Base-by-base conservation (phyloP, 2,329 filamentous ascomycete species). In the Lecanicillium sp. region DNA sequence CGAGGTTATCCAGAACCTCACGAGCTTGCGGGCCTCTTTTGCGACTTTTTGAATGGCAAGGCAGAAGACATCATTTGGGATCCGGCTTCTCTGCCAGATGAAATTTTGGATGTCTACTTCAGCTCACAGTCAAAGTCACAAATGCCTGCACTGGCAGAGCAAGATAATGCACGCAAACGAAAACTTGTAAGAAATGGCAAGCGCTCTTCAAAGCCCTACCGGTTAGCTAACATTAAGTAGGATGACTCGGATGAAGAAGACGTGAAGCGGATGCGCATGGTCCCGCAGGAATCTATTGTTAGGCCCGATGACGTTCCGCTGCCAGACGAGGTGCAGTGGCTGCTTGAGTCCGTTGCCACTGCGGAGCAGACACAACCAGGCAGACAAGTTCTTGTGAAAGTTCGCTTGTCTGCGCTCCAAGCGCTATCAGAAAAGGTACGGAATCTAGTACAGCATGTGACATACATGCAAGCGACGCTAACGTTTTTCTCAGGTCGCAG, bases 101-200 rank as follows among this genome's bases (percentile, higher is more conserved):
- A 65, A 0, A 60, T 76, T 3, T 62, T 77, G 17, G 68, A 76
- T 31, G 55, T 65, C 22, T 77, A 60, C 49, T 49, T 57, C 28
- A 56, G 52, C 40, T 64, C 66, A 0, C 65, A 66, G 41, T 46
- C 53, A 18, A 49, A 45, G 10, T 56, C 58, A 2, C 64, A 65
- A 34, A 46, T 49, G 18, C 45, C 48, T 19, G 42, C 35, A 5
- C 41, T 41, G 5, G 22, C 38, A 5, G 47, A 55, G n/a, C 34
- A 37, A 29, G 52, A 49, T 14, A 53, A 45, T 19, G 57, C 51
- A 14, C 62, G 64, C 13, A 77, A 78, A 48, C 69, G 71, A 25
- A 68, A 67, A 44, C 55, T 64, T 41, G 71, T 73, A 56, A 62
- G 68, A 51, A 6, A n/a, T n/a, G n/a, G n/a, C n/a, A n/a, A n/a